Evolutionary conservation across 441 rosid genomes (phyloP), one percentile per base, ranked within the genome.

Genomic region (Kokia cookei): DNA sequence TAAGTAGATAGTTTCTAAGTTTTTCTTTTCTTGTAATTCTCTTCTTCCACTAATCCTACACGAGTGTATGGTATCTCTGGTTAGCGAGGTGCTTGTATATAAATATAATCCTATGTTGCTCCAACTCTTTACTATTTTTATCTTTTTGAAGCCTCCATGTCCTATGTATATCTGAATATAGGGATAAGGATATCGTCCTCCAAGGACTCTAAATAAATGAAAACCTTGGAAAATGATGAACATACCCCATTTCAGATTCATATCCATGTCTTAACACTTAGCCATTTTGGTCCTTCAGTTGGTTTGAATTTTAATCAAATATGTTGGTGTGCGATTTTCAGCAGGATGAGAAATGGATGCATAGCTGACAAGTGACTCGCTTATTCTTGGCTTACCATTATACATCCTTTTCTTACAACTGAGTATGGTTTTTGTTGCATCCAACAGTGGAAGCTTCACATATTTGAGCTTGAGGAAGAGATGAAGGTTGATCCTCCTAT

Each of bases 381-480:
- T 50, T 37, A 63, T 63, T n/a, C 62, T 35, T 19, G 50, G 42
- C 59, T 57, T 79, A 15, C 74, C 26, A 35, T 15, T 27, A 58
- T 48, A 47, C 62, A 40, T 40, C 9, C 48, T 53, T 54, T 29
- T 40, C 65, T 10, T 27, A 19, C 40, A 45, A 19, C 29, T 51
- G 13, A 55, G 29, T 74, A 64, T 82, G 50, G 73, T 76, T 78
- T 59, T 58, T 64, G 75, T 61, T 74, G 43, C 55, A 69, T 80
- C 57, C 51, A 58, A 57, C 90, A 95, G 98, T 93, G 98, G 99
- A 96, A 96, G 73, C 97, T 93, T 84, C 98, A 93, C 79, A 72
- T 92, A 69, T 93, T 91, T 75, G 98, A 90, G 89, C 93, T 96
- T n/a, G 97, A 96, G 89, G 84, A 88, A 84, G 97, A 92, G 83